Percentiles rank a stretch among this genome's conserved stretches.
These are phyloP conservation scores for Gymnopilus dilepis DNA, from an alignment of 768 basidiomycete species.

Conservation along the genomic window DNA sequence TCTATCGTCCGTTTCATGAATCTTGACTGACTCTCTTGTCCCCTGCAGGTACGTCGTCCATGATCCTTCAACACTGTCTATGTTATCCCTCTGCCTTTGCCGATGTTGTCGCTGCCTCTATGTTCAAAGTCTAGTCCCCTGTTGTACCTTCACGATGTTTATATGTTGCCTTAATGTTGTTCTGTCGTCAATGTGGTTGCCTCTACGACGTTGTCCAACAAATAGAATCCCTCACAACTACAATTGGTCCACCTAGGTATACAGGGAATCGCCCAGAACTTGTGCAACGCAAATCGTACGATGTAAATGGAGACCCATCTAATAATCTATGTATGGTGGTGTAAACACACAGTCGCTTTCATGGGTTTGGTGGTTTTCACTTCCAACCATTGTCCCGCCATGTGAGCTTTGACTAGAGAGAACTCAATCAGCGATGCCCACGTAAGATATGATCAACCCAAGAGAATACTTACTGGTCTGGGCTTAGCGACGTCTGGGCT, in stretches of 20 bases:
- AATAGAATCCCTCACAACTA: too few species aligned
- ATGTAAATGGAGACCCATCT: too few species aligned
- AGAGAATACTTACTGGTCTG: slow-evolving; percentile 13
- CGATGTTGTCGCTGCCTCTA: too few species aligned
- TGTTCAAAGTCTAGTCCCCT: neutral
- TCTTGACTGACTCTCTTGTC: neutral
- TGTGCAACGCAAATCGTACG: too few species aligned
- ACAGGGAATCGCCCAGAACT: too few species aligned
- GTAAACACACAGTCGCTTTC: neutral
- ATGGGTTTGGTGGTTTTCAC: neutral
- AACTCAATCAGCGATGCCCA: neutral
- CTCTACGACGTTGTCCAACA: too few species aligned
- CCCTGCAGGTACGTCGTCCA: slow-evolving; percentile 17
- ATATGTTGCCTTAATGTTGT: too few species aligned
- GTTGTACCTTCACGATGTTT: neutral
- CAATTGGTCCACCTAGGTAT: too few species aligned
- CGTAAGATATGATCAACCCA: neutral
- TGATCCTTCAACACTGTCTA: neutral
- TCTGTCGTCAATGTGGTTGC: too few species aligned
- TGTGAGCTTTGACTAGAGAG: slow-evolving; percentile 5
- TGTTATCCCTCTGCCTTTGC: neutral
- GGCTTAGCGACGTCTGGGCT: slow-evolving; percentile 14
- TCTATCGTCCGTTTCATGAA: neutral
- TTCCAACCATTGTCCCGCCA: slow-evolving; percentile 10
- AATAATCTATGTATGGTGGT: neutral